These are phyloP conservation scores for Aspergillus alliaceus DNA, from an alignment of 2,329 filamentous ascomycete species.

Conservation along the genomic window DNA sequence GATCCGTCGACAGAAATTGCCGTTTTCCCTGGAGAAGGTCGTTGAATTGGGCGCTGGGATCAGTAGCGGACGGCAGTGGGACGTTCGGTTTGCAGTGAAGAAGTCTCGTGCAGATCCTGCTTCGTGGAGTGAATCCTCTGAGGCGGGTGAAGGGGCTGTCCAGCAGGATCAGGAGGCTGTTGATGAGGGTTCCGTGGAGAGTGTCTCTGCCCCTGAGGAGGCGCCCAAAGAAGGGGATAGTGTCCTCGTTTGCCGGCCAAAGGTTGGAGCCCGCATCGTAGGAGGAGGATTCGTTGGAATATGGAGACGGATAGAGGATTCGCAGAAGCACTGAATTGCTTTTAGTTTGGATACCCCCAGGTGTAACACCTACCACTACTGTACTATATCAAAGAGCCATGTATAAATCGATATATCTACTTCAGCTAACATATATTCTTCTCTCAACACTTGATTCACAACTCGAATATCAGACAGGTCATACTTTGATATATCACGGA, in stretches of 20 bases:
- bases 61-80: conserved; percentile 49
- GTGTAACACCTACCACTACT: conserved; percentile 1
- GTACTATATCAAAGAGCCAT: conserved; percentile 7
- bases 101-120: conserved; percentile 37
- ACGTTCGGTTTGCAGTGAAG: conserved; percentile 43
- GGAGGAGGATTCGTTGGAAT: conserved; percentile 55
- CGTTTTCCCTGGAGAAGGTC: conserved; percentile 49
- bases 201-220: conserved; percentile 5
- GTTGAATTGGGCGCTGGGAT: conserved; percentile 48
- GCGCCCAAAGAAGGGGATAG: conserved; percentile 28
- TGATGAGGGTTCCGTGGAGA: conserved; percentile 15
- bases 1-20: conserved; percentile 56
- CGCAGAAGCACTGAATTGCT: conserved; percentile 7
- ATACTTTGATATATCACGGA: conserved; percentile 5
- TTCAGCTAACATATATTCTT: background rate
- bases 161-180: conserved; percentile 7
- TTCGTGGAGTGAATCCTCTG: conserved; percentile 25
- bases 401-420: background rate
- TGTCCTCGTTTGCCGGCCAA: conserved; percentile 54
- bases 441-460: background rate
- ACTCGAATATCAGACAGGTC: background rate
- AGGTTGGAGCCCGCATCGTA: conserved; percentile 47
- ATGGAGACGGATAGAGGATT: conserved; percentile 46
- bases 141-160: conserved; percentile 12
- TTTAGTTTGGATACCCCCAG: conserved; percentile 4